These are phyloP conservation scores for Acanthamoeba royreba DNA, from an alignment of 208 protist species.

Conservation along the genomic window DNA sequence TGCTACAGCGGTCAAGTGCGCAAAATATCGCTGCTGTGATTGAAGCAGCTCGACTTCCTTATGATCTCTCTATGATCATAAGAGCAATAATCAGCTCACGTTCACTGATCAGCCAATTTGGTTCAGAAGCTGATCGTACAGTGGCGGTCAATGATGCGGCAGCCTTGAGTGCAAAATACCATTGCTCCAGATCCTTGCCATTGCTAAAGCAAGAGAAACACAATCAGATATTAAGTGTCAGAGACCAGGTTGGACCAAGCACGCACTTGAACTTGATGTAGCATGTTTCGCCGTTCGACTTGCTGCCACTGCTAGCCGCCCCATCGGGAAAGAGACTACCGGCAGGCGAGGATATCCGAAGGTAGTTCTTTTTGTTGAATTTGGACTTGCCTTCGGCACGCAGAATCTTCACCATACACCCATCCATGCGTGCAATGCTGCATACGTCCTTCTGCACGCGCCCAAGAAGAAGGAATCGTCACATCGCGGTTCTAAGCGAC, in stretches of 20 bases:
- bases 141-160: neutral
- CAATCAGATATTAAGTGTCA: neutral
- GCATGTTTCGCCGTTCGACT: neutral
- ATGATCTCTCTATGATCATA: neutral
- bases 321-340: neutral
- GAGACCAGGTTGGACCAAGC: neutral
- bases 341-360: neutral
- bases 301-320: neutral
- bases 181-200: neutral
- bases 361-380: constrained; percentile 1
- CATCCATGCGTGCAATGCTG: neutral
- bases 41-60: neutral
- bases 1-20: neutral
- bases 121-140: no score
- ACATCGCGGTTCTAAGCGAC: neutral
- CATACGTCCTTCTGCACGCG: neutral
- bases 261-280: neutral
- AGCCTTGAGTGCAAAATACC: neutral
- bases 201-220: neutral
- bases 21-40: neutral
- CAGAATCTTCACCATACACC: neutral
- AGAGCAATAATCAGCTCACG: neutral
- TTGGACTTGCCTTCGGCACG: neutral
- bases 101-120: no score
- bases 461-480: no score